Conservation (phyloP, 345 rosid species). For the Triadica sebifera region DNA sequence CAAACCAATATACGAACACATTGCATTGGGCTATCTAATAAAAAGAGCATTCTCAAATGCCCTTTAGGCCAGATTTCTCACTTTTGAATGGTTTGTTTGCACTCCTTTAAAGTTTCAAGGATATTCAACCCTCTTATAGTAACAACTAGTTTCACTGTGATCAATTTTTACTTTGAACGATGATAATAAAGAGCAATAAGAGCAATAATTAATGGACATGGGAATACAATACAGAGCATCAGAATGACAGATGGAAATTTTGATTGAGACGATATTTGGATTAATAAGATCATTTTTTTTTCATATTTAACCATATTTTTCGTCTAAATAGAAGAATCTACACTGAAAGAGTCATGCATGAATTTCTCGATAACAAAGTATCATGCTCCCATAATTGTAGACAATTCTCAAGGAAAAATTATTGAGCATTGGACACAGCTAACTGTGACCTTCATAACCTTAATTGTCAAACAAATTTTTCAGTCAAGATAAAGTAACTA, state of each 20-base stretch:
- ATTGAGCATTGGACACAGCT: background rate
- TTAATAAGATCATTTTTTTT: background rate
- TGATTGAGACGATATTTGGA: background rate
- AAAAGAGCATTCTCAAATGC: background rate
- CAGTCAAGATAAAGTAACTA: background rate
- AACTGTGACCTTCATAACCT: background rate
- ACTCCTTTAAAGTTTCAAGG: too few relatives aligned
- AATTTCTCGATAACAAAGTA: background rate
- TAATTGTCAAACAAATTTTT: background rate
- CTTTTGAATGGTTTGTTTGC: background rate
- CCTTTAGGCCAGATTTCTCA: background rate
- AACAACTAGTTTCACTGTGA: background rate
- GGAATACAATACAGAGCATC: background rate
- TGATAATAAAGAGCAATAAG: background rate
- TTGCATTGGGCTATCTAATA: background rate
- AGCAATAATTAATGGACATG: background rate
- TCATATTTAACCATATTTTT: background rate
- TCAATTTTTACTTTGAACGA: too few relatives aligned
- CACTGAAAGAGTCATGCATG: background rate
- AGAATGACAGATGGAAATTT: background rate
- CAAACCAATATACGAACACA: slow-evolving; percentile 4
- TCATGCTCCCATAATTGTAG: background rate
- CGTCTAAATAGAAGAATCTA: background rate
- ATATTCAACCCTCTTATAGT: background rate
- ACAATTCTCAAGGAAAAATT: background rate